phyloP scores from a whole-genome alignment of 768 basidiomycete genomes.

The Suillus fuscotomentosus region DNA sequence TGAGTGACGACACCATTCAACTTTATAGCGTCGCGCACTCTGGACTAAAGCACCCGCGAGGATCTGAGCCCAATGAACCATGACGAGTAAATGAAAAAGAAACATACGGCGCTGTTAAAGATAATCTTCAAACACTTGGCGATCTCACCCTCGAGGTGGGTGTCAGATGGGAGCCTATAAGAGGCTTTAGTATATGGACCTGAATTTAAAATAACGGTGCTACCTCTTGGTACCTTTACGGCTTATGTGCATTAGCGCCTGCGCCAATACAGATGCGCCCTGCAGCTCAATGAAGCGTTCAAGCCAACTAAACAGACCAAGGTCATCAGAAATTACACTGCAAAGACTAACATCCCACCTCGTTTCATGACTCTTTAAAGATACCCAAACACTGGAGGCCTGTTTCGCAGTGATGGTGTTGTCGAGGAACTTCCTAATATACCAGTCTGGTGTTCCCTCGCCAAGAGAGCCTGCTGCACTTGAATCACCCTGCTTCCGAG shows the following conservation, averaged over 20 bases:
- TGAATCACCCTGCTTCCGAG: constrained; percentile 56
- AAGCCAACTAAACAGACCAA: constrained; percentile 63
- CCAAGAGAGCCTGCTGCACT: constrained; percentile 52
- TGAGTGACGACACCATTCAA: constrained; percentile 74
- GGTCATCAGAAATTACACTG: constrained; percentile 11
- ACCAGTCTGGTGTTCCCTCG: constrained; percentile 87
- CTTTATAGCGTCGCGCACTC: constrained; percentile 69
- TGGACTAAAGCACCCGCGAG: constrained; percentile 42
- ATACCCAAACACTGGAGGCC: constrained; percentile 73
- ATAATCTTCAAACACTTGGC: constrained; percentile 85
- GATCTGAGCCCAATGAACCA: neutral
- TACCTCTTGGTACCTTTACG: constrained; percentile 67
- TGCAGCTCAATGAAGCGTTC: constrained; percentile 69
- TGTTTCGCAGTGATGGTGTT: constrained; percentile 81
- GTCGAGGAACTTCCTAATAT: constrained; percentile 87
- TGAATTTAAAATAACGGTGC: constrained; percentile 10
- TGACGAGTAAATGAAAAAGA: neutral
- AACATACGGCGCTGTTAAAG: constrained; percentile 60
- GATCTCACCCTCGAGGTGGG: constrained; percentile 79
- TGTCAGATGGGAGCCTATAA: constrained; percentile 45
- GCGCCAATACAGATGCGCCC: constrained; percentile 84
- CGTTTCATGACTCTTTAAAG: constrained; percentile 75
- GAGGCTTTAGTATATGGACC: constrained; percentile 3
- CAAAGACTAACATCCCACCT: constrained; percentile 45
- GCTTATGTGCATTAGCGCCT: constrained; percentile 73